A percentile compares a stretch with the other conserved stretches of the same genome.
Evolutionary conservation across 306 rosid genomes (phyloP).

Genomic region (Castanea sativa): DNA sequence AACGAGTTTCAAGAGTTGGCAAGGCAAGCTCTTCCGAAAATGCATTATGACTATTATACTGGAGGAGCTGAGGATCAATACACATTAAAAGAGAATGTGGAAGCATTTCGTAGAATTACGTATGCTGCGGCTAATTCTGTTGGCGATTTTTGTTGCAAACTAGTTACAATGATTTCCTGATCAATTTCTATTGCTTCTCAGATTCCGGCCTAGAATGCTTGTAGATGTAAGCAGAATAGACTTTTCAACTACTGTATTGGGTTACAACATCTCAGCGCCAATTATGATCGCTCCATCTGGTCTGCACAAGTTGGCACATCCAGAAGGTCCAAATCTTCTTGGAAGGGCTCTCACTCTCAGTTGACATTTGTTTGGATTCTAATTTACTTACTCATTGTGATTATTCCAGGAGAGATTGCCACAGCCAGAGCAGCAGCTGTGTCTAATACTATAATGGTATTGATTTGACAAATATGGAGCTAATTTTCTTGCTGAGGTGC

Average conservation of each 20-base stretch:
- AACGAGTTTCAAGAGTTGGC: constrained; percentile 58
- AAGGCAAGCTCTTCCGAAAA: constrained; percentile 47
- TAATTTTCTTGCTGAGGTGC: too few species aligned
- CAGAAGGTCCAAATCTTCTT: constrained; percentile 37
- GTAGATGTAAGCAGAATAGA: constrained; percentile 60
- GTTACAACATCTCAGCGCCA: constrained; percentile 48
- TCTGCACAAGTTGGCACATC: constrained; percentile 55
- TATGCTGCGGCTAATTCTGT: constrained; percentile 12
- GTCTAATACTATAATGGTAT: constrained; percentile 61
- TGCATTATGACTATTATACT: constrained; percentile 48
- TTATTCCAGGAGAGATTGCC: constrained; percentile 54
- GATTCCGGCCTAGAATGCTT: constrained; percentile 59
- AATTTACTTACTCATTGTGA: background rate
- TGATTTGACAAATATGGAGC: background rate
- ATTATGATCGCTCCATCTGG: constrained; percentile 56
- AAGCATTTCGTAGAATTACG: constrained; percentile 56
- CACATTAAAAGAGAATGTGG: constrained; percentile 45
- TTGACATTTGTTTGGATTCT: constrained; percentile 2
- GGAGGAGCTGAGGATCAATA: constrained; percentile 66
- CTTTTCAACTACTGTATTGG: constrained; percentile 47
- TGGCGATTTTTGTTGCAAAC: background rate
- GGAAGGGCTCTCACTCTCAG: background rate
- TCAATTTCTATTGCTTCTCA: constrained; percentile 8
- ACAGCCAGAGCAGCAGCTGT: constrained; percentile 68
- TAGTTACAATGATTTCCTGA: background rate